Conservation (phyloP, 2,329 filamentous ascomycete species). For the Paecilomyces niveus region DNA sequence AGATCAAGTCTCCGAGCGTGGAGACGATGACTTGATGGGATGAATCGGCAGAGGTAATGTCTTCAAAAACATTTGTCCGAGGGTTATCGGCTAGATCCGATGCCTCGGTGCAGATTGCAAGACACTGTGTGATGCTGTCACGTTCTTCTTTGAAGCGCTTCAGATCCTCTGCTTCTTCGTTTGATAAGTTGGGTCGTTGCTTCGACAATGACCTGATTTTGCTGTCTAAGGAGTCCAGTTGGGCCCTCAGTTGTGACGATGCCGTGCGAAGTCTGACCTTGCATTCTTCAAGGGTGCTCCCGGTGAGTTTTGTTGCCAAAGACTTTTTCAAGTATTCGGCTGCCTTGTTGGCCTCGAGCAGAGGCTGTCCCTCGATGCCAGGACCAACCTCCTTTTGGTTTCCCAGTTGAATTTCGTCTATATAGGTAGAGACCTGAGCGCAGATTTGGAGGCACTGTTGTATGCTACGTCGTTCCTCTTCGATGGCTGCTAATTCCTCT, state of each 20-base stretch:
- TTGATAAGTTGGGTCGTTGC: conserved; percentile 3
- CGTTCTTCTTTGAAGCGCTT: conserved; percentile 19
- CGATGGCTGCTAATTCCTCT: conserved; percentile 12
- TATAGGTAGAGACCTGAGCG: conserved; percentile 22
- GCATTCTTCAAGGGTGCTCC: conserved; percentile 7
- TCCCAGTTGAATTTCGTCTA: conserved; percentile 17
- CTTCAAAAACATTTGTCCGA: conserved; percentile 21
- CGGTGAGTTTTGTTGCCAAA: too few relatives aligned
- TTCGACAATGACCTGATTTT: conserved; percentile 9
- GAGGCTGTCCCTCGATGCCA: too few relatives aligned
- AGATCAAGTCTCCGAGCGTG: conserved; percentile 25
- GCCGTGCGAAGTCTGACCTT: conserved; percentile 14
- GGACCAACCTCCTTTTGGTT: neutral
- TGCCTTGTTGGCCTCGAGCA: too few relatives aligned
- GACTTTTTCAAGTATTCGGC: too few relatives aligned
- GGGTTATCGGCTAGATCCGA: conserved; percentile 17
- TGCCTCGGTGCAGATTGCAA: conserved; percentile 20
- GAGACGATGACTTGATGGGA: conserved; percentile 22
- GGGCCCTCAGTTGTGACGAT: conserved; percentile 13
- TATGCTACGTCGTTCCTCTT: conserved; percentile 28
- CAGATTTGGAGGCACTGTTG: conserved; percentile 30
- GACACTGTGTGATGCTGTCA: conserved; percentile 19
- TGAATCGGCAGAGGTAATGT: conserved; percentile 20
- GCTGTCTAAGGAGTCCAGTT: conserved; percentile 14
- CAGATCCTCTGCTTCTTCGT: conserved; percentile 7